phyloP scores from a whole-genome alignment of 345 rosid genomes.

The Mercurialis annua region DNA sequence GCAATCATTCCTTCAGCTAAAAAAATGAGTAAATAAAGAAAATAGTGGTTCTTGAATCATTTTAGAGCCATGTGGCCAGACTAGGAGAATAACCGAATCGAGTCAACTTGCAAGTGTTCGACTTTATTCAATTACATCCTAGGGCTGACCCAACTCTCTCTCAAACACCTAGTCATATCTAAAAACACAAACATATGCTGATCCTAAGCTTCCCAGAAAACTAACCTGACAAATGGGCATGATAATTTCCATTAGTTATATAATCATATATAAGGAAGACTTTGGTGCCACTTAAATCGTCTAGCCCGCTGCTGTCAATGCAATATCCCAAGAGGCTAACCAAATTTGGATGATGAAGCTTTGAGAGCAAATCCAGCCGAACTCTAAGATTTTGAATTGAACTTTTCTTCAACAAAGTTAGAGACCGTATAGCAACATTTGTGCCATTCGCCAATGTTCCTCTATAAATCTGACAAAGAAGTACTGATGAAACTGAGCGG shows the following conservation, averaged over 20 bases:
- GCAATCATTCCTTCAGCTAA: background rate
- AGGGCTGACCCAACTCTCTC: background rate
- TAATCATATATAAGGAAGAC: constrained; percentile 83
- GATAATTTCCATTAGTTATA: constrained; percentile 63
- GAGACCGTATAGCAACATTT: constrained; percentile 58
- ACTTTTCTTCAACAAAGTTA: constrained; percentile 55
- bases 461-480: constrained; percentile 62
- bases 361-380: constrained; percentile 70
- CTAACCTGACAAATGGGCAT: constrained; percentile 71
- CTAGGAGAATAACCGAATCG: too few relatives aligned
- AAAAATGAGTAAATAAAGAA: background rate
- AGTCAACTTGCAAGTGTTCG: too few relatives aligned
- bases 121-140: too few relatives aligned
- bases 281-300: constrained; percentile 42
- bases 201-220: constrained; percentile 3
- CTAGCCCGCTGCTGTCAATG: constrained; percentile 43
- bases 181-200: background rate
- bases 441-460: constrained; percentile 82
- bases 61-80: background rate
- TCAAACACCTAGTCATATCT: background rate
- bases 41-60: background rate
- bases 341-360: constrained; percentile 92
- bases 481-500: constrained; percentile 6
- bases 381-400: constrained; percentile 66
- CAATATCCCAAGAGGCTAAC: constrained; percentile 86